Evolutionary conservation across 1,139 yeast genomes (phyloP), one percentile per base, ranked within the genome.

Genomic region (Scheffersomyces quercinus): DNA sequence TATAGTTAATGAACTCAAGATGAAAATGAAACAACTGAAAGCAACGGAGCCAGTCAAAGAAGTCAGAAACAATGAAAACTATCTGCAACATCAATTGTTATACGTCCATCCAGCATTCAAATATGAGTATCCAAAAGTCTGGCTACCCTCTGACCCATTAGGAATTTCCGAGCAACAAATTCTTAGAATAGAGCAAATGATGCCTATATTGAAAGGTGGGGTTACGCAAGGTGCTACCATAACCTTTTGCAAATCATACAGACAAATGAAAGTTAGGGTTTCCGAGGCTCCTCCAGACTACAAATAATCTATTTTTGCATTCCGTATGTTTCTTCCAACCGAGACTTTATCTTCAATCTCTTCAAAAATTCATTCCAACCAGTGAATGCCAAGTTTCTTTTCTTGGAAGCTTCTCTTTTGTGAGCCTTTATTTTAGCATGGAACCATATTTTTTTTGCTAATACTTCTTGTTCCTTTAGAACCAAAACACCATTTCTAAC

Each of bases 221-320:
- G 48, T 52, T 26, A 64, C 68, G 1, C 53, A 51, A 8, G 75
- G 76, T 1, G 67, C 74, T 3, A 45, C 46, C 3, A 46, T 67
- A 4, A 47, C 51, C 4, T 56, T 60, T 36, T 47, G 48, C 3
- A 51, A 50, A 28, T 37, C 47, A 3, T 56, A 55, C 24, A 38
- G 40, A 3, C 41, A 42, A 14, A 45, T 62, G 37, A 50, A 51
- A 12, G 46, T 69, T 3, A 47, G 46, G 3, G 50, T 70, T 3
- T 51, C 65, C 2, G 64, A 59, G 39, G 74, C 73, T 1, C 75
- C 75, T 3, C 74, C 75, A 3, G 74, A 66, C 47, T 64, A 55
- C 41, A 68, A 65, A 46, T 68, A 49, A 48, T 16, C 29, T 12
- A 14, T 9, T 36, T 16, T 10, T 13, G 33, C 15, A 16, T 40